Base-by-base conservation (phyloP, 2,329 filamentous ascomycete species). In the Orbilia ellipsospora region DNA sequence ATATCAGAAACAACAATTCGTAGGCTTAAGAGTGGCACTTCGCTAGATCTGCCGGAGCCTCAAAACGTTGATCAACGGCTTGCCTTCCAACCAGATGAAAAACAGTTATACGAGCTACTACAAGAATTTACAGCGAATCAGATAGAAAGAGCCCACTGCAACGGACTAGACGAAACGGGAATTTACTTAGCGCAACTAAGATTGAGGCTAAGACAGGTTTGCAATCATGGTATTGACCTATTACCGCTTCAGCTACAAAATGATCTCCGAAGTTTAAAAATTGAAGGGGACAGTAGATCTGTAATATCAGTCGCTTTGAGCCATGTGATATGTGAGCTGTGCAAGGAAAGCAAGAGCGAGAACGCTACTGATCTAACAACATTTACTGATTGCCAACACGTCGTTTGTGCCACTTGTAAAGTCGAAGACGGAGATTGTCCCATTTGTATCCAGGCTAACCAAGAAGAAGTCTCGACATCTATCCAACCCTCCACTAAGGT, bases 1-100 rank as follows among this genome's bases (percentile, higher is more conserved):
- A 78, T 82, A 7, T 26, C 67, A 20, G 80, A 81, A 26, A 81
- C 79, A 0, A 81, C 80, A 61, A 77, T 82, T 26, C 79, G 82
- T 26, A 70, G 81, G 57, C 81, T 78, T 6, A 82, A 81, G 16
- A 76, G 57, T 2, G 26, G 18, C 7, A 59, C 63, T 1, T 64
- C 70, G 20, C 57, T 78, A 13, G 45, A 44, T 4, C 62, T 77
- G 26, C 76, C 70, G 1, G 40, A 23, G 3, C 63, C 56, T n/a
- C 54, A 48, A 10, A 59, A 77, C n/a, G 23, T 40, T n/a, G 44
- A 60, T 40, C 62, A 70, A 26, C 72, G 55, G 28, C 54, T 80
- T 0, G 48, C 78, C 20, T 66, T 77, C 23, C 26, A n/a, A 15
- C 23, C 40, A 2, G n/a, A 73, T 48, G 51, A 75, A 57, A 42